Evolutionary conservation across 768 basidiomycete genomes (phyloP).

Genomic region (Naganishia friedmannii): DNA sequence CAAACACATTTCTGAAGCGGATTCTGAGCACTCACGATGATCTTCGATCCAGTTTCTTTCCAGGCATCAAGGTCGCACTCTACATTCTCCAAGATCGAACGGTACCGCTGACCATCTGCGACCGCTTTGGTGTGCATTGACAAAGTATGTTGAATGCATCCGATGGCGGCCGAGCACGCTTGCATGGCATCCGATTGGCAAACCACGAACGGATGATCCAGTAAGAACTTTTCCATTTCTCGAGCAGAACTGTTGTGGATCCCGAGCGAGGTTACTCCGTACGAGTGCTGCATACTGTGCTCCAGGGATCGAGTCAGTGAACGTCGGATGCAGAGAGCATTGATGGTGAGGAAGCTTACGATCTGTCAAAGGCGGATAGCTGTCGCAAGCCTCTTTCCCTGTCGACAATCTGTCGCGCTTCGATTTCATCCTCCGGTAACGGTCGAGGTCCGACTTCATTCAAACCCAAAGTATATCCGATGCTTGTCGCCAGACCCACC

Average conservation of each 20-base stretch:
- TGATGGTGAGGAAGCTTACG: slow-evolving; percentile 22
- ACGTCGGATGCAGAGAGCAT: not conserved
- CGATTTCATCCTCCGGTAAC: slow-evolving; percentile 29
- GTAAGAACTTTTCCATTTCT: slow-evolving; percentile 8
- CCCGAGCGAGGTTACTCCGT: slow-evolving; percentile 26
- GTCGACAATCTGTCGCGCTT: slow-evolving; percentile 37
- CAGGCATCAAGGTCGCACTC: slow-evolving; percentile 18
- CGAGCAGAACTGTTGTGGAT: slow-evolving; percentile 16
- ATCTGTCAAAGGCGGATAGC: slow-evolving; percentile 34
- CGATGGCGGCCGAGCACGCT: slow-evolving; percentile 18
- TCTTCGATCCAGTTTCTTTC: slow-evolving; percentile 30
- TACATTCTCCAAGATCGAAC: slow-evolving; percentile 21
- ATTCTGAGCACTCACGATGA: slow-evolving; percentile 1
- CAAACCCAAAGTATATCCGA: slow-evolving; percentile 32
- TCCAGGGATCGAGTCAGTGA: not conserved
- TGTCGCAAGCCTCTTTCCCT: slow-evolving; percentile 23
- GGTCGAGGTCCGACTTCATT: slow-evolving; percentile 21
- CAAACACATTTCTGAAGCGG: not conserved
- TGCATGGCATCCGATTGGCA: slow-evolving; percentile 36
- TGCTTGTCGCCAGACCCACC: slow-evolving; percentile 17
- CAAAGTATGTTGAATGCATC: slow-evolving; percentile 6
- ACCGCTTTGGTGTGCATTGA: slow-evolving; percentile 2
- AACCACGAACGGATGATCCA: slow-evolving; percentile 27
- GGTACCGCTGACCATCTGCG: slow-evolving; percentile 16
- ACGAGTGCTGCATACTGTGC: slow-evolving; percentile 17